Conservation (phyloP, 2,329 filamentous ascomycete genomes). For the Colletotrichum limetticola region DNA sequence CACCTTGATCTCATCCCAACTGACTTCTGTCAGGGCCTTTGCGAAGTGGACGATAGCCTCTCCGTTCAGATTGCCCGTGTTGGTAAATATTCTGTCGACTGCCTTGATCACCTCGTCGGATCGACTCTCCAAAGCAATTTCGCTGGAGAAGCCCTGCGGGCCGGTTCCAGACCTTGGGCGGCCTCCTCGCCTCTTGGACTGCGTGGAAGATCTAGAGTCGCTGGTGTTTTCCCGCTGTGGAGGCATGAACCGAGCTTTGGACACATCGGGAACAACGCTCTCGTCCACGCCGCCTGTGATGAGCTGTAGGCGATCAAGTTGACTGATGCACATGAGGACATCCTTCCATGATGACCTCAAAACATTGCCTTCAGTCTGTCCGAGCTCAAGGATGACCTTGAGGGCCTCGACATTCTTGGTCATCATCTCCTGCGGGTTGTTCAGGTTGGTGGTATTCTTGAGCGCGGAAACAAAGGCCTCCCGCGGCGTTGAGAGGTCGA, state of each 20-base stretch:
- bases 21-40: conserved; percentile 90
- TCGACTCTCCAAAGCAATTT: conserved; percentile 90
- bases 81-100: conserved; percentile 96
- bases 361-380: conserved; percentile 90
- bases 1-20: conserved; percentile 98
- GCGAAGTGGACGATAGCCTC: conserved; percentile 98
- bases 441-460: conserved; percentile 93
- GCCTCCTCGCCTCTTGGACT: conserved; percentile 56
- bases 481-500: conserved; percentile 91
- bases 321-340: conserved; percentile 92
- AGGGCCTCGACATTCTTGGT: conserved; percentile 96
- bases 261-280: conserved; percentile 90
- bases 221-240: conserved; percentile 63
- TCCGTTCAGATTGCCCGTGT: conserved; percentile 91
- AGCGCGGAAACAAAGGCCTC: conserved; percentile 95
- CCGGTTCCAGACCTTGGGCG: conserved; percentile 65
- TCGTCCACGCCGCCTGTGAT: conserved; percentile 96
- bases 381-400: conserved; percentile 90
- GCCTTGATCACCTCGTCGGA: conserved; percentile 93
- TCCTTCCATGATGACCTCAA: conserved; percentile 95
- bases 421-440: conserved; percentile 94
- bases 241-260: conserved; percentile 79
- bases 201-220: conserved; percentile 74
- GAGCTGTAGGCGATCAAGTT: conserved; percentile 93
- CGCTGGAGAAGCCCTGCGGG: conserved; percentile 75